Conservation (phyloP, 345 rosid species). For the Combretum micranthum region DNA sequence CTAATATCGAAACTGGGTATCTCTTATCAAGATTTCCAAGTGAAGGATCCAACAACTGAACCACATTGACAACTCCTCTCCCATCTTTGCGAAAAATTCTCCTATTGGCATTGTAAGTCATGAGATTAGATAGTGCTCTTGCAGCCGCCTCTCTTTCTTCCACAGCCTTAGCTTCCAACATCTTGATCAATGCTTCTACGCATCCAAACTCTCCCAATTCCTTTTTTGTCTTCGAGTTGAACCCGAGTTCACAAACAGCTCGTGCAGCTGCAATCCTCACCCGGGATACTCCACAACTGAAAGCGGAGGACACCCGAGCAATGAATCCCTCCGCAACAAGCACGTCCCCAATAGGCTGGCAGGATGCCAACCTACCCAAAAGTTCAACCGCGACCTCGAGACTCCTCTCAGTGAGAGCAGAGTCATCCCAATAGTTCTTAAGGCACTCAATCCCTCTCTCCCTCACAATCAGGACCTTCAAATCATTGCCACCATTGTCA, state of each 20-base stretch:
- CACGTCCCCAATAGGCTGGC: slow-evolving; percentile 50
- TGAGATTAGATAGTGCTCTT: slow-evolving; percentile 48
- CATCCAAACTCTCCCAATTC: slow-evolving; percentile 70
- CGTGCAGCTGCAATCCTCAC: slow-evolving; percentile 73
- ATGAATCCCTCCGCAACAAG: slow-evolving; percentile 59
- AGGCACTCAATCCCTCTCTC: slow-evolving; percentile 68
- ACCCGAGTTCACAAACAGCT: slow-evolving; percentile 48
- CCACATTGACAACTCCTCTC: slow-evolving; percentile 49
- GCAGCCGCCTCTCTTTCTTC: slow-evolving; percentile 89
- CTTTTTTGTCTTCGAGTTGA: slow-evolving; percentile 48
- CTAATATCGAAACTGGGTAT: slow-evolving; percentile 49
- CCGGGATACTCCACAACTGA: slow-evolving; percentile 55
- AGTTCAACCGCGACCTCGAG: slow-evolving; percentile 64
- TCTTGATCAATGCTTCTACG: slow-evolving; percentile 43
- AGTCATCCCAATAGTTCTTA: slow-evolving; percentile 69
- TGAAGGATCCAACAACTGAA: slow-evolving; percentile 58
- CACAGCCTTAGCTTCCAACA: slow-evolving; percentile 80
- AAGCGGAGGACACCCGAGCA: slow-evolving; percentile 32
- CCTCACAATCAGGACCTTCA: slow-evolving; percentile 51
- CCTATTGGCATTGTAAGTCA: slow-evolving; percentile 42
- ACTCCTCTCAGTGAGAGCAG: slow-evolving; percentile 34
- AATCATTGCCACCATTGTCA: slow-evolving; percentile 47
- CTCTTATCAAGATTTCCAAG: slow-evolving; percentile 51
- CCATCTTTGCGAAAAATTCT: slow-evolving; percentile 49
- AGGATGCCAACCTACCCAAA: slow-evolving; percentile 43